A percentile compares a stretch with the other conserved stretches of the same genome.
phyloP scores from a whole-genome alignment of 106 monocot genomes.

The Acorus calamus region DNA sequence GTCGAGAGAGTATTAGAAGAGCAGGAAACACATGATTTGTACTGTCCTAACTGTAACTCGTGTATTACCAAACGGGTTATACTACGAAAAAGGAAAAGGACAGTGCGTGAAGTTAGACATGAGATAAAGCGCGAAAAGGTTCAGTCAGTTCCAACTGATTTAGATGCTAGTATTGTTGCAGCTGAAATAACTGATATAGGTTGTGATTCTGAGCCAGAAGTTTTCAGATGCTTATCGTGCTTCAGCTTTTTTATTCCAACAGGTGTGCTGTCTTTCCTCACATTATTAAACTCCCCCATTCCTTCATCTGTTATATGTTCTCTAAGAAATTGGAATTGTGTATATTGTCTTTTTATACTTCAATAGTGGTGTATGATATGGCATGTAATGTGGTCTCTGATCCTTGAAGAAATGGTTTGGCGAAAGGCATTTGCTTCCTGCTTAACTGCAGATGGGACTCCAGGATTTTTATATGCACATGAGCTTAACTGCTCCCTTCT shows the following conservation, averaged over 20 bases:
- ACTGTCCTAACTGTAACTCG: slow-evolving; percentile 84
- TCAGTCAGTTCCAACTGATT: slow-evolving; percentile 16
- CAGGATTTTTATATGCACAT: no score
- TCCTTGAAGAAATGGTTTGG: no score
- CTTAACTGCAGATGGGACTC: no score
- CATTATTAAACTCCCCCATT: no score
- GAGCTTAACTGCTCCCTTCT: no score
- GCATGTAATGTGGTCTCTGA: no score
- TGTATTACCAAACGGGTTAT: slow-evolving; percentile 91
- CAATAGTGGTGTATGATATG: no score
- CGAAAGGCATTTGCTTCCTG: no score
- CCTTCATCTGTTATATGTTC: no score
- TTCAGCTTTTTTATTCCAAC: slow-evolving; percentile 81
- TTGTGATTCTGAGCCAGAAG: slow-evolving; percentile 21
- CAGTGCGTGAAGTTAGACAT: slow-evolving; percentile 11
- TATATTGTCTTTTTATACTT: no score
- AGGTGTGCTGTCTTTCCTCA: slow-evolving; percentile 29
- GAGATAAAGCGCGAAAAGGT: slow-evolving; percentile 39
- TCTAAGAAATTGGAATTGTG: no score
- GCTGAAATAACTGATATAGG: slow-evolving; percentile 16
- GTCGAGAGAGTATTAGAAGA: slow-evolving; percentile 69
- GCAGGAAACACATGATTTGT: slow-evolving; percentile 92
- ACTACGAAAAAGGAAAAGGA: slow-evolving; percentile 80
- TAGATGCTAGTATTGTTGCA: slow-evolving; percentile 3
- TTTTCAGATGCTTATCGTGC: slow-evolving; percentile 88